Base-by-base conservation (phyloP, 1,284 basidiomycete genomes). In the Marasmius sp. region DNA sequence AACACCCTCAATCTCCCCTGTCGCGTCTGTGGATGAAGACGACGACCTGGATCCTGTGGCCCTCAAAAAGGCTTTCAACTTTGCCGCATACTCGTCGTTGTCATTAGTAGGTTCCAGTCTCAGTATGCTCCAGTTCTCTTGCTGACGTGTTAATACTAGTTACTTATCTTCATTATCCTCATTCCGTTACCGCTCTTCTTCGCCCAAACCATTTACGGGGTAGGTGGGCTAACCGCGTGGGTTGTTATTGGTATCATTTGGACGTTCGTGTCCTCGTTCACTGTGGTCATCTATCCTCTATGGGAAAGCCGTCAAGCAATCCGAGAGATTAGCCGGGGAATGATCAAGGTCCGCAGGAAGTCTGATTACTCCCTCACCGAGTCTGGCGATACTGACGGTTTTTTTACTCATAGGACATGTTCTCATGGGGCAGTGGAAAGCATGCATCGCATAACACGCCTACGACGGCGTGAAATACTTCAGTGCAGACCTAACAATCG, bases 151-250 rank as follows among this genome's bases (percentile, higher is more conserved):
- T 36, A 18, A 9, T 56, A 36, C 34, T 65, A 92, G 89, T 81
- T 87, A 49, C 58, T 91, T 34, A 69, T 92, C 2, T 77, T 91
- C 69, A 80, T 91, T 66, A 79, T 93, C 68, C 62, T 91, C 60
- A 86, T 96, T 58, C 94, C 94, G 0, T 75, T 96, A 2, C 93
- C 94, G 1, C 81, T 95, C 16, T 95, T 94, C 81, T 92, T 91
- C 71, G 86, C 91, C 0, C 82, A 84, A 48, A 87, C 91, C 37
- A 81, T 95, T 39, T 95, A 86, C 67, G 82, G 85, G 11, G 77
- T 85, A 47, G 68, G 75, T 6, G 93, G 92, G 0, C 83, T 94
- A 66, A 85, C 87, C 0, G 89, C 84, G 0, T 93, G 91, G 91
- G 87, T 85, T 66, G 81, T 89, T 47, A 80, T 96, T 59, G 91